Conservation (phyloP, 176 grass and related monocot species). For the Oryza coarctata region DNA sequence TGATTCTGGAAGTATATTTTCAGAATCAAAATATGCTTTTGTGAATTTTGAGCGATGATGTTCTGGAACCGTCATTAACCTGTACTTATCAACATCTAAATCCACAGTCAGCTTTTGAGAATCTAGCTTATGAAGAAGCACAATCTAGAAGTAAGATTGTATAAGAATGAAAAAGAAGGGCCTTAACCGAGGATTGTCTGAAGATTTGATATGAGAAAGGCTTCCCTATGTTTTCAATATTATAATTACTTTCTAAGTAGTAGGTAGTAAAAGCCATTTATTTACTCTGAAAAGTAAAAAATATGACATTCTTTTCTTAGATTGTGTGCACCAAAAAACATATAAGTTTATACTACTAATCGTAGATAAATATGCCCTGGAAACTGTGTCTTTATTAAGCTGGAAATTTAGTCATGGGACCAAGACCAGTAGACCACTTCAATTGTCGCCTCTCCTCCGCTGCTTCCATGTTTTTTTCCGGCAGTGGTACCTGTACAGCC, state of each 20-base stretch:
- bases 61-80: no score
- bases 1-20: no score
- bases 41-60: no score
- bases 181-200: background rate
- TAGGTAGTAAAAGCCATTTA: no score
- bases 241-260: background rate
- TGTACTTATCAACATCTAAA: no score
- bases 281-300: background rate
- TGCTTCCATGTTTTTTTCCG: background rate
- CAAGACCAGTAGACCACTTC: background rate
- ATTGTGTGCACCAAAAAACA: background rate
- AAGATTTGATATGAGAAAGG: background rate
- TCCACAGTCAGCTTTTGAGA: no score
- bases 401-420: background rate
- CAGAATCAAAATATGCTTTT: no score
- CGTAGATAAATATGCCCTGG: background rate
- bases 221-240: background rate
- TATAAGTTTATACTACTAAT: background rate
- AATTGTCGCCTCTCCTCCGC: background rate
- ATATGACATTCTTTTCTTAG: background rate
- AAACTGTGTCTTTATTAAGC: background rate
- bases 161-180: no score
- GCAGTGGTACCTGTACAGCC: no score
- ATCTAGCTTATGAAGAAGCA: no score
- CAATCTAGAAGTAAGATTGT: no score